Evolutionary conservation across 2,329 filamentous ascomycete species (phyloP).

Genomic region (Stagonosporopsis tanaceti): DNA sequence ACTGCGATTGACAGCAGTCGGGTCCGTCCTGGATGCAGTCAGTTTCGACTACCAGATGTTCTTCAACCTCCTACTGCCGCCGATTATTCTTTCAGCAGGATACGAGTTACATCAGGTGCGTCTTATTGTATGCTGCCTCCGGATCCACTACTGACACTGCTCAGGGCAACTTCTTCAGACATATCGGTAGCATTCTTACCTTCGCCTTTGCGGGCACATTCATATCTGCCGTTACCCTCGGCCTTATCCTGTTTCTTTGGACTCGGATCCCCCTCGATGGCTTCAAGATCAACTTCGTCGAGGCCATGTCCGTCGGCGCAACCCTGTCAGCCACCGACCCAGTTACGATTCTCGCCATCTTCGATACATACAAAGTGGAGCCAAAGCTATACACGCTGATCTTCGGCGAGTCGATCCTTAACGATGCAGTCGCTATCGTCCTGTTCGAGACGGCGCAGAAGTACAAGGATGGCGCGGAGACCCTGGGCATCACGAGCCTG

Average conservation of each 20-base stretch:
- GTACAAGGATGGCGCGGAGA: slow-evolving; percentile 78
- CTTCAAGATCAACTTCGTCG: slow-evolving; percentile 86
- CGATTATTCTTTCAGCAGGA: slow-evolving; percentile 95
- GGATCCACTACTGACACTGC: slow-evolving; percentile 3
- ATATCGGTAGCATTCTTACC: slow-evolving; percentile 95
- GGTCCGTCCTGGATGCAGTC: slow-evolving; percentile 87
- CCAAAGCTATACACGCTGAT: slow-evolving; percentile 98
- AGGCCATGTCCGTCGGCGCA: slow-evolving; percentile 94
- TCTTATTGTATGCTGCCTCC: background rate
- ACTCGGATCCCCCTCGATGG: slow-evolving; percentile 86
- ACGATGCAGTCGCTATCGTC: slow-evolving; percentile 98
- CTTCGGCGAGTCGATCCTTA: slow-evolving; percentile 97
- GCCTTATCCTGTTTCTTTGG: slow-evolving; percentile 87
- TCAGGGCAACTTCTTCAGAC: slow-evolving; percentile 94
- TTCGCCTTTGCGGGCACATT: slow-evolving; percentile 98
- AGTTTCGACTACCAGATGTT: slow-evolving; percentile 99
- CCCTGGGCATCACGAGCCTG: slow-evolving; percentile 78
- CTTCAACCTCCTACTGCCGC: slow-evolving; percentile 97
- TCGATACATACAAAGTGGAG: slow-evolving; percentile 99
- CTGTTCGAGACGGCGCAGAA: slow-evolving; percentile 97
- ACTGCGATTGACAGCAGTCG: slow-evolving; percentile 80
- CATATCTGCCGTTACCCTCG: slow-evolving; percentile 94
- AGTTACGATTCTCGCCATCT: slow-evolving; percentile 96
- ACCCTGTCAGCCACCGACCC: slow-evolving; percentile 97
- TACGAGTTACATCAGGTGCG: slow-evolving; percentile 90